These are phyloP conservation scores for Sordariomycetes sp. DNA, from an alignment of 2,329 filamentous ascomycete genomes.

Conservation along the genomic window DNA sequence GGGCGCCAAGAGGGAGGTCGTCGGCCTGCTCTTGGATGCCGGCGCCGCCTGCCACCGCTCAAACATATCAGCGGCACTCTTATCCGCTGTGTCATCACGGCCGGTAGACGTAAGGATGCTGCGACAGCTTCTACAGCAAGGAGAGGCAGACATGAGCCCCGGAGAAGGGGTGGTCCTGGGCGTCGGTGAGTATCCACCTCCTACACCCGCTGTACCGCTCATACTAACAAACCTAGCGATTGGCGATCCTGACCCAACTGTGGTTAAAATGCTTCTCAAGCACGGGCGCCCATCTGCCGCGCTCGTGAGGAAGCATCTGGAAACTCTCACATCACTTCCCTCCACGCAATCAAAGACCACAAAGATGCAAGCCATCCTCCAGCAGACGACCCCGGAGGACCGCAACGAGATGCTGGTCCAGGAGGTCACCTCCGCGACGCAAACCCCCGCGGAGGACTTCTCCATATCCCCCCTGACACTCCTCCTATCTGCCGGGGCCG, in stretches of 20 bases:
- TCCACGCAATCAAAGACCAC: conserved; percentile 32
- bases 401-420: conserved; percentile 34
- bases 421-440: conserved; percentile 36
- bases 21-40: conserved; percentile 32
- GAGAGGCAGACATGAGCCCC: conserved; percentile 41
- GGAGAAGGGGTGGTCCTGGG: conserved; percentile 31
- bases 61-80: conserved; percentile 31
- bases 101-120: conserved; percentile 40
- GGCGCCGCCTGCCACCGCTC: conserved; percentile 28
- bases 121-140: conserved; percentile 35
- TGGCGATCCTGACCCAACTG: conserved; percentile 30
- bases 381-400: conserved; percentile 27
- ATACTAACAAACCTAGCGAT: conserved; percentile 20
- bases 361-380: conserved; percentile 38
- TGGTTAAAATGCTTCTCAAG: conserved; percentile 35
- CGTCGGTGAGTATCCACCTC: conserved; percentile 15
- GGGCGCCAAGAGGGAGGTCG: conserved; percentile 31
- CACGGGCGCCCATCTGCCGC: conserved; percentile 31
- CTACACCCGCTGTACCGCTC: neutral
- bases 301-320: conserved; percentile 31
- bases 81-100: conserved; percentile 27
- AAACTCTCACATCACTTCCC: conserved; percentile 28
- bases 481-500: conserved; percentile 39
- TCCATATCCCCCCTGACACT: conserved; percentile 31
- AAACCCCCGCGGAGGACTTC: conserved; percentile 22